Conservation (phyloP, 1,139 yeast genomes). For the Torulaspora pretoriensis region DNA sequence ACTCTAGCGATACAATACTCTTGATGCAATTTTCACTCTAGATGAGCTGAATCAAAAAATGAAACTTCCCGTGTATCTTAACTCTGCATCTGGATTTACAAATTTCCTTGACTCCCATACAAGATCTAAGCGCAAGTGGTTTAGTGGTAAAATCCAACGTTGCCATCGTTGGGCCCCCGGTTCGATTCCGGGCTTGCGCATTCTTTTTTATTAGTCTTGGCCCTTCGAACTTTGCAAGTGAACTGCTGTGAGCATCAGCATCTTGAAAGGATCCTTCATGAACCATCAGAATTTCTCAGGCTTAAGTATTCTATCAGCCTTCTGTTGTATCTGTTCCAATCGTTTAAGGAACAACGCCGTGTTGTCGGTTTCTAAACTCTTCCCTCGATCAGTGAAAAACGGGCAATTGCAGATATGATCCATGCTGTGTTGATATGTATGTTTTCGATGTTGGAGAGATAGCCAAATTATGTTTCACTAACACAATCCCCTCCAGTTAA, state of each 20-base stretch:
- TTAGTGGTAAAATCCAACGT: constrained; percentile 25
- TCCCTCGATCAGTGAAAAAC: background rate
- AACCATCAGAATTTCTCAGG: no score
- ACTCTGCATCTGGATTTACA: background rate
- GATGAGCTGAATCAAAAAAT: no score
- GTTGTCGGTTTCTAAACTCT: background rate
- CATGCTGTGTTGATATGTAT: constrained; percentile 84
- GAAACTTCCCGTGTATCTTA: background rate
- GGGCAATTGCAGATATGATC: constrained; percentile 49
- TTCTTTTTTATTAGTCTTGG: constrained; percentile 9
- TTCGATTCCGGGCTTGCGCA: constrained; percentile 27
- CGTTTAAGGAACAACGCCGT: background rate
- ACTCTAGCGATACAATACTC: background rate
- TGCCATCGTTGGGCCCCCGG: constrained; percentile 27
- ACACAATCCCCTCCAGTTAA: constrained; percentile 49
- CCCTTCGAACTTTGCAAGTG: no score
- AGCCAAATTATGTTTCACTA: constrained; percentile 5
- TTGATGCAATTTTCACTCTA: background rate
- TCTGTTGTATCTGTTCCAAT: background rate
- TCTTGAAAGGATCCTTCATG: no score
- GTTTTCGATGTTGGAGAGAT: constrained; percentile 33
- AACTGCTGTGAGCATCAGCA: no score
- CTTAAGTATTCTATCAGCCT: background rate
- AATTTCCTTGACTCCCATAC: background rate
- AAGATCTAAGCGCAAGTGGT: constrained; percentile 20